phyloP scores from a whole-genome alignment of 2,329 filamentous ascomycete species.

The Pezizomycotina sp. region DNA sequence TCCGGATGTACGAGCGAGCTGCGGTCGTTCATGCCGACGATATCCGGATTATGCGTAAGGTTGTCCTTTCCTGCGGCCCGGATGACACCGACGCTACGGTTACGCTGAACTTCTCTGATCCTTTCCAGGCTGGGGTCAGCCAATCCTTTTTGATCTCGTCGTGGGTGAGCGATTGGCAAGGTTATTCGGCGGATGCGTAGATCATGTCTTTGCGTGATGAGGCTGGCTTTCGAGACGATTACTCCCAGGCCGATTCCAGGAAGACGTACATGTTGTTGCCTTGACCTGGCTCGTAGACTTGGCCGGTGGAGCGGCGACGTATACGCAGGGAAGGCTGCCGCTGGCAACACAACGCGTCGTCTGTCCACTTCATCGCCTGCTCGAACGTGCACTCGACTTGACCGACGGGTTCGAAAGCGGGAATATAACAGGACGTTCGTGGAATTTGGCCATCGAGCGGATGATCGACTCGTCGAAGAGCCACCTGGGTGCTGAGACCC shows the following conservation, averaged over 20 bases:
- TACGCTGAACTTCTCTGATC: conserved; percentile 76
- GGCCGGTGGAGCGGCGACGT: conserved; percentile 40
- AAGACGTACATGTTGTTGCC: conserved; percentile 83
- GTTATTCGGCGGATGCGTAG: conserved; percentile 73
- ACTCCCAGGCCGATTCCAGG: conserved; percentile 83
- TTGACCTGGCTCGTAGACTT: conserved; percentile 62
- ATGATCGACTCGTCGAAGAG: conserved; percentile 77
- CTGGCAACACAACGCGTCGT: conserved; percentile 90
- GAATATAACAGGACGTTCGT: conserved; percentile 79
- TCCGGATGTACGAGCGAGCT: conserved; percentile 22
- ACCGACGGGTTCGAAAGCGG: conserved; percentile 88
- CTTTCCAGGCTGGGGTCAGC: conserved; percentile 84
- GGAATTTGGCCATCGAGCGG: conserved; percentile 43
- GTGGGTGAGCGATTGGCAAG: conserved; percentile 59
- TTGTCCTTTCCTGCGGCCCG: conserved; percentile 52
- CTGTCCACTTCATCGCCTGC: conserved; percentile 77
- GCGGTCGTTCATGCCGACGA: conserved; percentile 22
- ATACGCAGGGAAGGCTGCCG: conserved; percentile 72
- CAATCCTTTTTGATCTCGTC: conserved; percentile 67
- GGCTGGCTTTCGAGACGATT: conserved; percentile 74
- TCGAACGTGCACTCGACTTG: conserved; percentile 98
- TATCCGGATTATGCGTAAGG: conserved; percentile 24
- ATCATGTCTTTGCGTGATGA: conserved; percentile 91
- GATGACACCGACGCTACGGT: conserved; percentile 80
- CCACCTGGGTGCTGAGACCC: conserved; percentile 84